Evolutionary conservation across 148 eudicot genomes (phyloP).

Genomic region (Fallopia convolvulus): DNA sequence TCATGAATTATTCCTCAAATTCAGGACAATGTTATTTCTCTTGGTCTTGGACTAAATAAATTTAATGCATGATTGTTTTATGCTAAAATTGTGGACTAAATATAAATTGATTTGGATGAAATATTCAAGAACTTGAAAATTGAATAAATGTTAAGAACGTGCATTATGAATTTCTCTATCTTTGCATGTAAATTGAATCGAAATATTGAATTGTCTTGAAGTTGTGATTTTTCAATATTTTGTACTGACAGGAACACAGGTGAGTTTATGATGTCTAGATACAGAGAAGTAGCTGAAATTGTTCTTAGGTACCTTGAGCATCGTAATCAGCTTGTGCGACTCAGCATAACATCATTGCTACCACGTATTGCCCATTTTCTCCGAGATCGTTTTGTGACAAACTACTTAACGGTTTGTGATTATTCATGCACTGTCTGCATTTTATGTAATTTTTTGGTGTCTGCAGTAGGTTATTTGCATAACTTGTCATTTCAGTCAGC

Average conservation of each 20-base stretch:
- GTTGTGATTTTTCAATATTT: background rate
- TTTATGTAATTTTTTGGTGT: background rate
- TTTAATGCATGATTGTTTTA: background rate
- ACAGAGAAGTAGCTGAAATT: slow-evolving; percentile 95
- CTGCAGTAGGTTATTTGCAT: background rate
- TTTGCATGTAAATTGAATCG: background rate
- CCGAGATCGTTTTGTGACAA: slow-evolving; percentile 95
- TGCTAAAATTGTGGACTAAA: background rate
- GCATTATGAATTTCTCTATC: background rate
- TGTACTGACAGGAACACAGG: slow-evolving; percentile 69
- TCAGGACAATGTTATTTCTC: background rate
- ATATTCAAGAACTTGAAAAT: background rate
- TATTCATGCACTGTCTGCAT: background rate
- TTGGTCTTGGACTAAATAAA: background rate
- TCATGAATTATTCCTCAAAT: background rate
- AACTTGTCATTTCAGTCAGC: background rate
- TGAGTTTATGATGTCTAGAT: slow-evolving; percentile 99
- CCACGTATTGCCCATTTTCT: slow-evolving; percentile 97
- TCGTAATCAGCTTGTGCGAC: slow-evolving; percentile 93
- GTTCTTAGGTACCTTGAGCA: slow-evolving; percentile 95
- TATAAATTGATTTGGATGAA: background rate
- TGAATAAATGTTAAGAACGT: background rate
- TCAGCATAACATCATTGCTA: slow-evolving; percentile 92
- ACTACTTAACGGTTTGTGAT: slow-evolving; percentile 74
- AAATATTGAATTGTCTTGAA: background rate